Evolutionary conservation across 2,329 filamentous ascomycete genomes (phyloP), one percentile per base, ranked within the genome.

Genomic region (Hymenoscyphus repandus): DNA sequence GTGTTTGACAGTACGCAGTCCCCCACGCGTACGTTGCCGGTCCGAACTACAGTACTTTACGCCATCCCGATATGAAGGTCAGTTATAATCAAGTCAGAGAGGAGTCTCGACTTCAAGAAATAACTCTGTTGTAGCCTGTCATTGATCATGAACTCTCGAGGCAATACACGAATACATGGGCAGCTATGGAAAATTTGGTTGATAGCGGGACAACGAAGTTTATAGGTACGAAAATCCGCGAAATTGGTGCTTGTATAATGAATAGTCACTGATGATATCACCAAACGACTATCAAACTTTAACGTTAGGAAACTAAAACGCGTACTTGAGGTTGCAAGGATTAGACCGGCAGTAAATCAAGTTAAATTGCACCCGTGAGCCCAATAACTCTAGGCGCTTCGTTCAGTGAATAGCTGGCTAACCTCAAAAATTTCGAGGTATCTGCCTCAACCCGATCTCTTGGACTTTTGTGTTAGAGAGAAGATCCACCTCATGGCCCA

Each of bases 401-500:
- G n/a, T n/a, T n/a, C n/a, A n/a, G n/a, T n/a, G n/a, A n/a, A n/a
- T n/a, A n/a, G n/a, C n/a, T n/a, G n/a, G n/a, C n/a, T n/a, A n/a
- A n/a, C n/a, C n/a, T n/a, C 6, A 34, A 9, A 20, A 18, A 13
- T n/a, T 20, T 33, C 32, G 7, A 45, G 46, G 4, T 48, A 48
- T 42, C 34, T 39, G 6, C 43, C 45, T 27, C 10, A 48, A 20
- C 15, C 32, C 15, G 46, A 32, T n/a, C 36, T 48, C 22, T 7
- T 48, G 6, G 27, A 31, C 9, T 40, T 42, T 34, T 48, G 37
- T 38, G 34, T 9, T 13, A 13, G 9, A 41, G 46, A 48, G 37
- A 22, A 30, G 5, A 55, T 52, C 11, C 52, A 52, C 40, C 2
- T 47, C n/a, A 50, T 49, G 37, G 50, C 45, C 12, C 49, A 55